Base-by-base conservation (phyloP, 2,329 filamentous ascomycete genomes). In the Akanthomyces muscarius region DNA sequence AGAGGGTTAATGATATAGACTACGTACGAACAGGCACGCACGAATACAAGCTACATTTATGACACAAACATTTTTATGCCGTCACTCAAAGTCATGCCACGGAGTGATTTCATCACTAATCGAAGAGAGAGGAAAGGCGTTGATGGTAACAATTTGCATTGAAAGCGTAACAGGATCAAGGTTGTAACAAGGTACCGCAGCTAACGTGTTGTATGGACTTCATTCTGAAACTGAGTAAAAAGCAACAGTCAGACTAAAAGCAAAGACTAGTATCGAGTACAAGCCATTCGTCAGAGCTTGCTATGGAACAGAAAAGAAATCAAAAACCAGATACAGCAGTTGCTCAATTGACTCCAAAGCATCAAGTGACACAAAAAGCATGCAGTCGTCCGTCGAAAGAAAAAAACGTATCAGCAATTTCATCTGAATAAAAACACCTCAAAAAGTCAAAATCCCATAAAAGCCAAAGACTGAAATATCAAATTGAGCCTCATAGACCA, bases 271-370 rank as follows among this genome's bases (percentile, higher is more conserved):
- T 23, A 36, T 14, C 38, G 38, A 16, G 38, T 41, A 16, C 38
- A 47, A 47, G 36, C 18, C 28, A n/a, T n/a, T 47, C 28, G 28
- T 58, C 13, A 36, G 30, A 48, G 42, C 36, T 38, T 58, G 41
- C n/a, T n/a, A 33, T 47, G 13, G 50, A 21, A 10, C 64, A 64
- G 66, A 53, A 68, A 59, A 54, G 65, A 68, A 67, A 50, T 62
- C 61, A 65, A 42, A 38, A 41, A 62, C 21, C 25, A 36, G 11
- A 23, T 21, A 41, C 14, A 45, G 14, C 53, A 23, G 36, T 56
- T 56, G n/a, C 41, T 38, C 33, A 28, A 45, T 38, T 38, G 55
- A 50, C 55, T 41, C 21, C 44, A 41, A 58, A 30, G 30, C 13
- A 28, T 18, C 21, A 50, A 51, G 13, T 21, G 36, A 52, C 5